Conservation (phyloP, 2,329 filamentous ascomycete genomes). For the Trichoderma guizhouense region DNA sequence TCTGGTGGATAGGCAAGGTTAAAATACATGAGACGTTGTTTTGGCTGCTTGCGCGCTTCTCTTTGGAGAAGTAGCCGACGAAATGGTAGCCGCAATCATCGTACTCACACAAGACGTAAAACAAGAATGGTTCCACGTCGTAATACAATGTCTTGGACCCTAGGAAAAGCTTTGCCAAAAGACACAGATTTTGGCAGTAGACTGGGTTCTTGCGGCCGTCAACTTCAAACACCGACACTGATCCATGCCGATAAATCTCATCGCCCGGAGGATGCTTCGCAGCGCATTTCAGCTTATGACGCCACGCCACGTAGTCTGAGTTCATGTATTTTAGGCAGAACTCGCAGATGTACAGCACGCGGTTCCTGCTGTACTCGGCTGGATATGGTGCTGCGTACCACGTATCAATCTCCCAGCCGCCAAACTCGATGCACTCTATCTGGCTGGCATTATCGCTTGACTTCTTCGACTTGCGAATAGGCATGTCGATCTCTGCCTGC, state of each 20-base stretch:
- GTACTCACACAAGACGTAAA: conserved; percentile 95
- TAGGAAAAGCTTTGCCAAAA: conserved; percentile 94
- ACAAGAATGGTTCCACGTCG: conserved; percentile 93
- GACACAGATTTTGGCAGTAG: conserved; percentile 97
- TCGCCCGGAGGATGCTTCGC: conserved; percentile 96
- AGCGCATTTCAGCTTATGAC: conserved; percentile 94
- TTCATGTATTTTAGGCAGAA: conserved; percentile 99
- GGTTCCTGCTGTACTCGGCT: conserved; percentile 95
- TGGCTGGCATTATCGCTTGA: conserved; percentile 84
- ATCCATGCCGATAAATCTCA: conserved; percentile 90
- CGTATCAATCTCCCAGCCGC: conserved; percentile 95
- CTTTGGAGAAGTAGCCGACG: conserved; percentile 99
- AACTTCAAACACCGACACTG: conserved; percentile 94
- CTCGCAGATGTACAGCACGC: conserved; percentile 97
- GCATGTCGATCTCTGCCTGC: conserved; percentile 62
- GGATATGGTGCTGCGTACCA: conserved; percentile 99
- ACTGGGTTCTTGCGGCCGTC: conserved; percentile 95
- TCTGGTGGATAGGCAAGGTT: conserved; percentile 91
- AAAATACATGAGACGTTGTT: conserved; percentile 98
- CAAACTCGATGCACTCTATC: conserved; percentile 98
- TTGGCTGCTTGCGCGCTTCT: conserved; percentile 88
- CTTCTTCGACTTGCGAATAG: conserved; percentile 67
- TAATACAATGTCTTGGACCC: conserved; percentile 98
- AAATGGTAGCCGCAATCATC: conserved; percentile 92
- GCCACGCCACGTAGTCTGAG: conserved; percentile 96